Evolutionary conservation across 441 rosid species (phyloP), one percentile per base, ranked within the genome.

Genomic region (Biscutella auriculata): DNA sequence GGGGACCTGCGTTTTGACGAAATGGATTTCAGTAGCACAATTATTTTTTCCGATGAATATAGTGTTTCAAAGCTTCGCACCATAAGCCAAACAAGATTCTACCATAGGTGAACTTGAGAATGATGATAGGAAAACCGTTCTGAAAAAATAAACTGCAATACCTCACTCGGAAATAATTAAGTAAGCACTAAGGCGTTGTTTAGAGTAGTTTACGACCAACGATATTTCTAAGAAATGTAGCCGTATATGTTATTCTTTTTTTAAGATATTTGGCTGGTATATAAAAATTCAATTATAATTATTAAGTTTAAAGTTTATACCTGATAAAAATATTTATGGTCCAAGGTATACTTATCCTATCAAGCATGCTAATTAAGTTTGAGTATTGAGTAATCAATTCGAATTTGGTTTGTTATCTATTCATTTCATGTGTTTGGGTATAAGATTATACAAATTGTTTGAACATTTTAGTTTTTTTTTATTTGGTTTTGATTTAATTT

Each of bases 1-100:
- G 72, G 65, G 32, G 72, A 72, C n/a, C 35, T 19, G 57, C 48
- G 71, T 65, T 44, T 75, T 57, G 74, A 49, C 60, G 89, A 78
- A 44, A 76, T 82, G 80, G 79, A 79, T 69, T 83, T 83, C 69
- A 69, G 64, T 43, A 85, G 95, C 65, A 69, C 77, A 41, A 68
- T 86, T 60, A 82, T 88, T 44, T 66, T 76, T 46, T 40, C 71
- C 46, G 88, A 83, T 62, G 85, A 79, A 51, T 83, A 71, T 61
- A 70, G 66, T 68, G 70, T 82, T 66, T 79, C 88, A 4, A 93
- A 88, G 62, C 45, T 52, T 54, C 77, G n/a, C 82, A 6, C 50
- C 76, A 30, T 66, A 67, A 37, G 67, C 68, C 13, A 48, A 45
- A 6, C 64, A 66, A 57, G 55, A 63, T 61, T 52, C 55, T 64